Evolutionary conservation across 1,284 basidiomycete species (phyloP), one percentile per base, ranked within the genome.

Genomic region (Erythrobasidium hasegawianum): DNA sequence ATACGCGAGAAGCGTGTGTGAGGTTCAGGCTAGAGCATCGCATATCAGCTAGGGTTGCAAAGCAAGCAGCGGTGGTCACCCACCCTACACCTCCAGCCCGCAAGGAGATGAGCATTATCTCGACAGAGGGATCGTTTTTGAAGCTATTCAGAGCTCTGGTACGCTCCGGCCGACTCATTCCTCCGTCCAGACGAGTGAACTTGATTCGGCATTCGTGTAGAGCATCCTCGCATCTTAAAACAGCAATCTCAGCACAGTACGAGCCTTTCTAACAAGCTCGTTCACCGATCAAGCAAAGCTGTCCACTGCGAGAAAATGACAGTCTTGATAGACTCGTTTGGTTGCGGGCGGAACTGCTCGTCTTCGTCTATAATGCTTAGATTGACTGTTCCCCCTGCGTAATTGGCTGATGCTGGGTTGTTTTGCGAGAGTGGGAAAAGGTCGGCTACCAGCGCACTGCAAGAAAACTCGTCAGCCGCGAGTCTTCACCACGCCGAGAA

Each of bases 291-390:
- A 24, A 96, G 85, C 88, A 95, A 93, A 18, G 85, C 85, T 3
- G 93, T 97, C 93, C 93, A 96, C 76, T 97, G 93, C 10, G 91
- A 95, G 78, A 96, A 96, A 56, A 96, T 91, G 53, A 96, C 87
- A 4, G 89, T 90, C 80, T 96, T 96, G 59, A 86, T 81, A 41
- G 85, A 75, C 10, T 85, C 75, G 33, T 84, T 68, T 84, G 86
- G 73, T 58, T 83, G 81, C 29, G 67, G 59, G 13, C 68, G 49
- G 59, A 59, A 58, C 29, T 67, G 65, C 47, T 90, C 89, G 64
- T 87, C 78, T 52, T 69, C 26, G 56, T 68, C n/a, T 59, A 83
- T 79, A 71, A 91, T 89, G 43, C 74, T 72, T 45, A 77, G 61
- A 52, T 86, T 78, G 85, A 85, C 64, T 86, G 81, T 76, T 8